A percentile compares a stretch with the other conserved stretches of the same genome.
Conservation (phyloP, 1,139 yeast species). For the Lodderomyces elongisporus region DNA sequence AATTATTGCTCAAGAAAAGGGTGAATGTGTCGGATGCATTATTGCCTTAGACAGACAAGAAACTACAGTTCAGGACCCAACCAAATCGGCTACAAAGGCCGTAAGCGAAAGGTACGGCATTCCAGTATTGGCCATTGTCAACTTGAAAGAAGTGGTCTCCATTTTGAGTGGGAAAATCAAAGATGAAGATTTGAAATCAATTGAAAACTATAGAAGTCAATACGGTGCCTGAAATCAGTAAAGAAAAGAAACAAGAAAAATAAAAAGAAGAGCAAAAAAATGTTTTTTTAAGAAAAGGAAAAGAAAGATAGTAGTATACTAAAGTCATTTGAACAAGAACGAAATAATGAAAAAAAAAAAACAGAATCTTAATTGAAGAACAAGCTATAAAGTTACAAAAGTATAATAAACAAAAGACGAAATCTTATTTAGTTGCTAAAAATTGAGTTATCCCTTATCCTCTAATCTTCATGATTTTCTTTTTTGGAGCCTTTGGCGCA, state of each 20-base stretch:
- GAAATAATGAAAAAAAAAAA: no score
- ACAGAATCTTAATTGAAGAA: background rate
- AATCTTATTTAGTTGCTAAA: no score
- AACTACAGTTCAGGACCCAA: constrained; percentile 59
- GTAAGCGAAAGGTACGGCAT: constrained; percentile 68
- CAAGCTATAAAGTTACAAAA: no score
- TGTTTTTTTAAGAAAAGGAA: no score
- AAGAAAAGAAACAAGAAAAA: no score
- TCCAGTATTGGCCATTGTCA: constrained; percentile 80
- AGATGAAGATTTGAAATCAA: constrained; percentile 48
- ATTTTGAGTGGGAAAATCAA: constrained; percentile 54
- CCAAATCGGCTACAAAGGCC: constrained; percentile 73
- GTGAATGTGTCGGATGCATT: constrained; percentile 74
- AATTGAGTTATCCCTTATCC: no score
- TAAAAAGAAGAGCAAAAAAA: no score
- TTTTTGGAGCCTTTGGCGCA: constrained; percentile 47
- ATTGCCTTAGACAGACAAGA: constrained; percentile 96
- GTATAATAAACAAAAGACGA: no score
- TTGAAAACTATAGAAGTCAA: constrained; percentile 55
- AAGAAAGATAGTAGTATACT: no score
- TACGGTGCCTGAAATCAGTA: constrained; percentile 46
- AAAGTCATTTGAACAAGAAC: no score
- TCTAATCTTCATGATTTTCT: constrained; percentile 46
- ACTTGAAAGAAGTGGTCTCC: constrained; percentile 66
- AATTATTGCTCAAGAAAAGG: constrained; percentile 67